Evolutionary conservation across 1,284 basidiomycete species (phyloP), one percentile per base, ranked within the genome.

Genomic region (Malassezia vespertilionis): DNA sequence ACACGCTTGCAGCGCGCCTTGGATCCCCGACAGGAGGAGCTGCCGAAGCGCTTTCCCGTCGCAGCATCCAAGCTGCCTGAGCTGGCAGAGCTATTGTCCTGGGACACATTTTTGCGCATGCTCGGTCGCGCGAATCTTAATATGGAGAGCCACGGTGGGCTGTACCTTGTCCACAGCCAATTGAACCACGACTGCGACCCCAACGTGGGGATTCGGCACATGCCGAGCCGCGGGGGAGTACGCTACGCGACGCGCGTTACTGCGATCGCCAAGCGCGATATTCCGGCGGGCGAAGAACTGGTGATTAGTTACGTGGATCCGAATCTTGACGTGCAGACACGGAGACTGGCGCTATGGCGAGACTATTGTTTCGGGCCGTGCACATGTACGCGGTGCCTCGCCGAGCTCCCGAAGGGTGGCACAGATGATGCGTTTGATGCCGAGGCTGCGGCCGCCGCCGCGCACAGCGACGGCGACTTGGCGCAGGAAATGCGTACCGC

Each of bases 71-170:
- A 72, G 4, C 56, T 76, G 0, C 58, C 61, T 0, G 77, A 80
- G 14, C n/a, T 26, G 11, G 75, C 79, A 59, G 69, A 83, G 26
- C 74, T 75, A 33, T 86, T 89, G 72, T 77, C 77, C 17, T 84
- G 82, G 59, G 78, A 83, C 14, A 78, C 77, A 2, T 87, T 86
- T 69, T 18, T 44, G 8, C 5, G 26, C 32, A 77, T 81, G 0
- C 72, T 89, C n/a, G 85, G 86, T 0, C 76, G 82, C 35, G 84
- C 86, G 78, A 85, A 79, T 57, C 77, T 90, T 43, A 90, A 89
- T 66, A 75, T 86, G 49, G 87, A 90, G 72, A 79, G 81, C 2
- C 84, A 86, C 53, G 87, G 87, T 4, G 87, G 86, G 2, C 74
- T 90, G 9, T 90, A 89, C 71, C 76, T 78, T 6, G 76, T 91